A percentile compares a stretch with the other conserved stretches of the same genome.
These are phyloP conservation scores for Dothiorella sarmentorum DNA, from an alignment of 2,329 filamentous ascomycete genomes.

Conservation along the genomic window DNA sequence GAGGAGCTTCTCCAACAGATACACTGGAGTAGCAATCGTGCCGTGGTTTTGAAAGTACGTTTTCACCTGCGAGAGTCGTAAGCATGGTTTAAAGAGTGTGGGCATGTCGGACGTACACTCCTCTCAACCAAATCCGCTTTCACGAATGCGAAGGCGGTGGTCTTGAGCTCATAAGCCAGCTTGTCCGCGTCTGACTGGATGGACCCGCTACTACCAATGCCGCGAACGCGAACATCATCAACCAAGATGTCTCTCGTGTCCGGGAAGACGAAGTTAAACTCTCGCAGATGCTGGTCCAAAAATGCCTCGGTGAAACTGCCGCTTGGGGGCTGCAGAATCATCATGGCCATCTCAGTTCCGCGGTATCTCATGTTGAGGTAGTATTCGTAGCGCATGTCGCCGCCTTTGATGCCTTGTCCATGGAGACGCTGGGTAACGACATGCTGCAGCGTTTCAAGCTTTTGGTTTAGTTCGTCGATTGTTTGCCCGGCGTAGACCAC, in stretches of 20 bases:
- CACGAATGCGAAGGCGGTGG: conserved; percentile 57
- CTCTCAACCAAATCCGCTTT: conserved; percentile 65
- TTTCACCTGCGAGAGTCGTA: not conserved
- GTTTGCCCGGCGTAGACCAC: conserved; percentile 64
- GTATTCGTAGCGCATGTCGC: conserved; percentile 27
- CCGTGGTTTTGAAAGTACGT: conserved; percentile 29
- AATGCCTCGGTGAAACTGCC: conserved; percentile 38
- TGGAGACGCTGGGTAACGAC: conserved; percentile 47
- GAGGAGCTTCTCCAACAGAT: conserved; percentile 24
- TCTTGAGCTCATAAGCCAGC: conserved; percentile 76
- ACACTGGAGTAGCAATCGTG: conserved; percentile 26
- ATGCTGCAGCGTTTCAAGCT: not conserved
- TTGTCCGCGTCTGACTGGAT: conserved; percentile 58
- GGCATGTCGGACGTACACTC: conserved; percentile 35
- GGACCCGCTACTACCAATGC: conserved; percentile 50
- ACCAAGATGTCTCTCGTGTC: conserved; percentile 47
- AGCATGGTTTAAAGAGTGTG: not conserved
- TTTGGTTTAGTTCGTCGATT: conserved; percentile 62
- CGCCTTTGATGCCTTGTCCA: conserved; percentile 63
- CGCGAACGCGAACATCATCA: conserved; percentile 13
- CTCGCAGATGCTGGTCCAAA: conserved; percentile 36
- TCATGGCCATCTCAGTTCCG: conserved; percentile 45
- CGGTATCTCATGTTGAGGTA: conserved; percentile 46
- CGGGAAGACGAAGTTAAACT: conserved; percentile 44
- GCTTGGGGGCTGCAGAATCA: conserved; percentile 35